phyloP scores from a whole-genome alignment of 345 rosid genomes.

The Bretschneidera sinensis region DNA sequence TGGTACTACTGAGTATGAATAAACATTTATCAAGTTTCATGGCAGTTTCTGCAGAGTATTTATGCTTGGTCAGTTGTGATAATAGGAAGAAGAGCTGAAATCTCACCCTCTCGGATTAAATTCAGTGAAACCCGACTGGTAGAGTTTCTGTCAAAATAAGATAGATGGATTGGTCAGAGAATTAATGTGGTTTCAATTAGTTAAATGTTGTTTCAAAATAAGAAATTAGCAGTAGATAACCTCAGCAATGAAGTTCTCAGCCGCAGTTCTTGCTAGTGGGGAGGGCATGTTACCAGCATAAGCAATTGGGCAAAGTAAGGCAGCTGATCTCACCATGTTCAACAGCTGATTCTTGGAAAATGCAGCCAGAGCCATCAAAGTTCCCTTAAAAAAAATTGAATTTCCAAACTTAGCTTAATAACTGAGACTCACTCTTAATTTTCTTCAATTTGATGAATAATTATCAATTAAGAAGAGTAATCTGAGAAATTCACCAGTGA shows the following conservation, averaged over 20 bases:
- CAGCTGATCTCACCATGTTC: constrained; percentile 47
- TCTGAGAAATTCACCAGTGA: constrained; percentile 32
- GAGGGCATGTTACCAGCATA: constrained; percentile 39
- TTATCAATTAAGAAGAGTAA: background rate
- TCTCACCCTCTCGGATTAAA: constrained; percentile 41
- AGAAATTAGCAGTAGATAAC: constrained; percentile 17
- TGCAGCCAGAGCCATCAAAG: constrained; percentile 47
- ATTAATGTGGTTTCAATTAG: background rate
- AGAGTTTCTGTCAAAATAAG: constrained; percentile 29
- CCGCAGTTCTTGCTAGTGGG: constrained; percentile 31
- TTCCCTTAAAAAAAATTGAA: constrained; percentile 28
- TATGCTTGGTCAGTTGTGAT: no score
- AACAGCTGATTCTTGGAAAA: constrained; percentile 34
- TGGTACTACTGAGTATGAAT: no score
- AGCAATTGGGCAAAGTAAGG: constrained; percentile 45
- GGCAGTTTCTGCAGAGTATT: no score
- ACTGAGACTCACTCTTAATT: background rate
- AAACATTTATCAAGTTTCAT: no score
- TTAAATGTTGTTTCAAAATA: background rate
- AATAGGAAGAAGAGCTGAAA: no score
- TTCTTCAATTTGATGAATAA: no score
- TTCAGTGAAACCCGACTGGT: constrained; percentile 33
- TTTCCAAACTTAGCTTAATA: no score
- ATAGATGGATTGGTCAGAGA: background rate
- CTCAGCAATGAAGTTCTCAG: constrained; percentile 34